Conservation (phyloP, 805 yeast genomes). For the Metschnikowia lunata region DNA sequence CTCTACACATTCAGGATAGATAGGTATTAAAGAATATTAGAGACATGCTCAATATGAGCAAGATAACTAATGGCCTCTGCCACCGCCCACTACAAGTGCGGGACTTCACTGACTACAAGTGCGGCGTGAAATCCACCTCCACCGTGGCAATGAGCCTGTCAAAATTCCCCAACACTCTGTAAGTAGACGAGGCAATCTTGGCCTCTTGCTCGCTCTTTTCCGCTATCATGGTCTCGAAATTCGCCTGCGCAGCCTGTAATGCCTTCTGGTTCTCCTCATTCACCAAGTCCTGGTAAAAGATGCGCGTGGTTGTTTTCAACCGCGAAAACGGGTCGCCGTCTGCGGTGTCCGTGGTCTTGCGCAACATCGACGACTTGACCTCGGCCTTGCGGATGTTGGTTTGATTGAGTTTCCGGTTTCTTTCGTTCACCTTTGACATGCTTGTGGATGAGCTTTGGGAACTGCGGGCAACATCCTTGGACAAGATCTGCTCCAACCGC, state of each 20-base stretch:
- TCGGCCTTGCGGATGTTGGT: conserved; percentile 79
- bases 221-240: conserved; percentile 34
- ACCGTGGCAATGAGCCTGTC: conserved; percentile 46
- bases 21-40: too few species aligned
- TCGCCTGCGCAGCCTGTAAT: conserved; percentile 47
- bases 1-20: too few species aligned
- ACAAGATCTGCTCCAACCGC: conserved; percentile 45
- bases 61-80: too few species aligned
- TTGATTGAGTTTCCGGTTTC: conserved; percentile 80
- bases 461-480: conserved; percentile 27
- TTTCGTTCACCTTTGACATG: conserved; percentile 71
- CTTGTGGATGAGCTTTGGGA: conserved; percentile 38
- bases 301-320: conserved; percentile 79
- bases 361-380: conserved; percentile 52
- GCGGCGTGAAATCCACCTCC: conserved; percentile 35
- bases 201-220: conserved; percentile 44
- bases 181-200: conserved; percentile 46
- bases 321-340: conserved; percentile 83
- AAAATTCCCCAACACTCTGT: conserved; percentile 54
- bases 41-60: too few species aligned
- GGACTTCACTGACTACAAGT: conserved; percentile 1
- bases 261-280: conserved; percentile 58
- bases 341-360: conserved; percentile 41
- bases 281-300: conserved; percentile 63
- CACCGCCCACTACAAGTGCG: too few species aligned